A percentile compares a stretch with the other conserved stretches of the same genome.
phyloP scores from a whole-genome alignment of 345 rosid genomes.

The Schrenkiella parvula region DNA sequence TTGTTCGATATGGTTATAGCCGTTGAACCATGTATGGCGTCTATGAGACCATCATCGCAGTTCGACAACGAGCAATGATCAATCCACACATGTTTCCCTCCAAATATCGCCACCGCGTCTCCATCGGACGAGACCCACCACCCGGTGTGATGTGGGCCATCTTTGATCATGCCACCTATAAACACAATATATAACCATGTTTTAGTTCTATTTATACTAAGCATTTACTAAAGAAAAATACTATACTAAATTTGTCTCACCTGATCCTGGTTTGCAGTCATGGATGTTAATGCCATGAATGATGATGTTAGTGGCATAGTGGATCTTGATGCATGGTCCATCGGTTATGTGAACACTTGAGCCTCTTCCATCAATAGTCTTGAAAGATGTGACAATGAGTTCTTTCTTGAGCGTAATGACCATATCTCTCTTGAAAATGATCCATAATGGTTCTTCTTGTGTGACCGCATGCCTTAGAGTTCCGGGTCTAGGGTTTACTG shows the following conservation, averaged over 20 bases:
- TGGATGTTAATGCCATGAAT: conserved; percentile 71
- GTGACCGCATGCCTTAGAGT: conserved; percentile 67
- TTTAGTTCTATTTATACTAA: neutral
- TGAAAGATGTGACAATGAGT: conserved; percentile 60
- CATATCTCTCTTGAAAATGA: conserved; percentile 73
- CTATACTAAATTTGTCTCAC: neutral
- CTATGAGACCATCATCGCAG: conserved; percentile 69
- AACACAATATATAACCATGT: neutral
- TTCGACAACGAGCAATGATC: conserved; percentile 82
- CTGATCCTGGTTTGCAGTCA: conserved; percentile 54
- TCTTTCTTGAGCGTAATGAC: conserved; percentile 57
- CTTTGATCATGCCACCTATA: conserved; percentile 39
- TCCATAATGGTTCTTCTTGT: conserved; percentile 77
- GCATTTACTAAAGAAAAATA: neutral
- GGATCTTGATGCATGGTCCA: conserved; percentile 77
- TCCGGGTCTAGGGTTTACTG: conserved; percentile 61
- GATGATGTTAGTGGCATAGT: conserved; percentile 57
- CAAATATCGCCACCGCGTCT: conserved; percentile 56
- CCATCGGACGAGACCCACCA: conserved; percentile 58
- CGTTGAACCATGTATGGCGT: conserved; percentile 76
- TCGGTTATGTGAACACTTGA: conserved; percentile 65
- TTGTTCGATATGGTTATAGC: conserved; percentile 80
- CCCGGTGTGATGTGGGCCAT: conserved; percentile 59
- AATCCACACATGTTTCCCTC: conserved; percentile 56
- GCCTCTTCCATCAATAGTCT: conserved; percentile 82